Base-by-base conservation (phyloP, 176 grass and related monocot genomes). In the Avena eriantha region DNA sequence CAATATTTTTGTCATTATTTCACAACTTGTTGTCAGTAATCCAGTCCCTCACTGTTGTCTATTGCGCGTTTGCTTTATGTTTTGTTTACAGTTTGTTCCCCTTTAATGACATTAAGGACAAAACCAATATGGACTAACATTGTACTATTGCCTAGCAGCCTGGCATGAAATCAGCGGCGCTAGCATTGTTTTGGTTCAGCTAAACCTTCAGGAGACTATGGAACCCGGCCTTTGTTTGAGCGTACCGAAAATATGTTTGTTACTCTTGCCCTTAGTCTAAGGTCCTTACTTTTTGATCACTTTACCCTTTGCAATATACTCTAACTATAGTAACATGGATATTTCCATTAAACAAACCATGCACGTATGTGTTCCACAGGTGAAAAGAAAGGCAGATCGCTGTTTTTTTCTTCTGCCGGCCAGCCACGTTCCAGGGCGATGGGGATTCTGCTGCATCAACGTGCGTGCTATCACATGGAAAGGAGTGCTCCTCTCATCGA, bases 371-470 rank as follows among this genome's bases (percentile, higher is more conserved):
- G 55, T 36, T 85, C 13, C 24, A 35, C 69, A 68, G 48, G n/a
- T 21, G 36, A 48, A 45, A 21, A 75, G 75, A 87, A 91, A 76
- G 85, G 80, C 58, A 50, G 58, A 80, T 80, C 24, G 24, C 85
- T 84, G 85, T 91, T 87, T 80, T 84, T 80, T 41, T 47, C 67
- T 41, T 47, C 75, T 9, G 84, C 56, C 21, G 19, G 74, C 48
- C 68, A 17, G 14, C 64, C 76, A 80, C 39, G 29, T 91, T 91
- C 76, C 80, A 59, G 29, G 53, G 29, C 29, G 36, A 70, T 70
- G 76, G 77, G 81, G 77, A 69, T 81, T 85, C 77, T 85, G 76
- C 76, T 81, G 76, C 81, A 41, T 19, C 70, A 77, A 77, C 83
- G 86, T 84, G 76, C 69, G 4, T 60, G 78, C 21, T 69, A 19